phyloP scores from a whole-genome alignment of 2,329 filamentous ascomycete genomes.

The Aspergillus persii region DNA sequence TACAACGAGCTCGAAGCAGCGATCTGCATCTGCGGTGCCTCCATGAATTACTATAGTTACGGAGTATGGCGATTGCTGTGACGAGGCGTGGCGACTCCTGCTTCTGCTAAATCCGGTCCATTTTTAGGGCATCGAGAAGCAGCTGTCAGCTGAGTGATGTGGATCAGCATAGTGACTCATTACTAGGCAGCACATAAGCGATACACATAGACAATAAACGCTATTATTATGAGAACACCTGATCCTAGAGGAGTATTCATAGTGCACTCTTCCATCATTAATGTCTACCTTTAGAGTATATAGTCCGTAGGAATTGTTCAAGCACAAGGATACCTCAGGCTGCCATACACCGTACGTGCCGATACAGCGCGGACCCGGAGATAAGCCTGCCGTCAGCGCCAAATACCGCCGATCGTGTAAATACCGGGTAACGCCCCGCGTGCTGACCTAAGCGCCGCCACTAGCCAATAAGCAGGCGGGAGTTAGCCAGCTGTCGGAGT shows the following conservation, averaged over 20 bases:
- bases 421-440: background rate
- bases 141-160: background rate
- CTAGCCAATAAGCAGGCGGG: slow-evolving; percentile 11
- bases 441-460: slow-evolving; percentile 10
- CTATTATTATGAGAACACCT: background rate
- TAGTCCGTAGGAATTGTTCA: too few species aligned
- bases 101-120: background rate
- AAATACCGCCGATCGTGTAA: slow-evolving; percentile 1
- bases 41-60: background rate
- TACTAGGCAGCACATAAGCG: background rate
- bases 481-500: slow-evolving; percentile 21
- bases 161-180: background rate
- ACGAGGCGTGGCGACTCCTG: background rate
- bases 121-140: background rate
- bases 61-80: background rate
- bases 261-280: background rate
- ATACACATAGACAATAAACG: background rate
- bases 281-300: too few species aligned
- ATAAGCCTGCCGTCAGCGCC: background rate
- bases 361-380: background rate
- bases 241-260: too few species aligned
- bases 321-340: too few species aligned
- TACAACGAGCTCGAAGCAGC: background rate
- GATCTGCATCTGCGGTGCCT: background rate
- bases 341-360: background rate